These are phyloP conservation scores for Tephrocybe sp. DNA, from an alignment of 768 basidiomycete species.

Conservation along the genomic window DNA sequence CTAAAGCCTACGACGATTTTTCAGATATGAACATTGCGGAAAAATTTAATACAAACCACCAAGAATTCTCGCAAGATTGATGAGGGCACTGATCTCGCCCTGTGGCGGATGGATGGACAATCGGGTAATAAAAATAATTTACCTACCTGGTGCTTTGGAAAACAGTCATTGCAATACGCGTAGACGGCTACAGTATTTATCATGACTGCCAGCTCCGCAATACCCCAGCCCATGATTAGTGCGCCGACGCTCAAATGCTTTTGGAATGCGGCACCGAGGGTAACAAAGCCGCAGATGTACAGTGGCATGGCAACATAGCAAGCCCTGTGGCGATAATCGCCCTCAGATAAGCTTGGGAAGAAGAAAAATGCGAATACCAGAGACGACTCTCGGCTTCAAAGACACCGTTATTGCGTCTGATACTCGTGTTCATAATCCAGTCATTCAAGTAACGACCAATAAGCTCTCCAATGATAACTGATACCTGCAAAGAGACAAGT, in stretches of 20 bases:
- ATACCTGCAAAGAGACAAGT: constrained; percentile 27
- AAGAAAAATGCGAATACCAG: constrained; percentile 30
- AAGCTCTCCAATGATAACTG: constrained; percentile 38
- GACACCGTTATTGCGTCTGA: constrained; percentile 36
- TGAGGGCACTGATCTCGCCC: constrained; percentile 57
- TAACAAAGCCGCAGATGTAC: constrained; percentile 52
- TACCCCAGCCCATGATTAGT: constrained; percentile 61
- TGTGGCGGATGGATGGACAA: constrained; percentile 3
- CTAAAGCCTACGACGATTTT: constrained; percentile 35
- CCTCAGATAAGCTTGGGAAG: constrained; percentile 2
- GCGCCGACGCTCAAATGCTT: constrained; percentile 45
- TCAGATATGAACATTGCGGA: background rate
- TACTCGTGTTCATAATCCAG: constrained; percentile 30
- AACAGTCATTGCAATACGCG: constrained; percentile 51
- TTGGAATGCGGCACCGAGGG: constrained; percentile 50
- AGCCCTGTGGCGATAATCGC: constrained; percentile 34
- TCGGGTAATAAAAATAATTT: background rate
- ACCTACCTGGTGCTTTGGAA: constrained; percentile 41
- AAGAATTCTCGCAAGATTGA: constrained; percentile 53
- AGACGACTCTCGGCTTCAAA: constrained; percentile 47
- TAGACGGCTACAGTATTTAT: constrained; percentile 55
- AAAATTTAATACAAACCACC: constrained; percentile 30
- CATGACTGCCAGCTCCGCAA: constrained; percentile 49
- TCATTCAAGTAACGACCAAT: constrained; percentile 39
- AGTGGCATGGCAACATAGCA: constrained; percentile 53